Percentiles rank a stretch among this genome's conserved stretches.
Evolutionary conservation across 2,329 filamentous ascomycete species (phyloP).

Genomic region (Beauveria rudraprayagi): DNA sequence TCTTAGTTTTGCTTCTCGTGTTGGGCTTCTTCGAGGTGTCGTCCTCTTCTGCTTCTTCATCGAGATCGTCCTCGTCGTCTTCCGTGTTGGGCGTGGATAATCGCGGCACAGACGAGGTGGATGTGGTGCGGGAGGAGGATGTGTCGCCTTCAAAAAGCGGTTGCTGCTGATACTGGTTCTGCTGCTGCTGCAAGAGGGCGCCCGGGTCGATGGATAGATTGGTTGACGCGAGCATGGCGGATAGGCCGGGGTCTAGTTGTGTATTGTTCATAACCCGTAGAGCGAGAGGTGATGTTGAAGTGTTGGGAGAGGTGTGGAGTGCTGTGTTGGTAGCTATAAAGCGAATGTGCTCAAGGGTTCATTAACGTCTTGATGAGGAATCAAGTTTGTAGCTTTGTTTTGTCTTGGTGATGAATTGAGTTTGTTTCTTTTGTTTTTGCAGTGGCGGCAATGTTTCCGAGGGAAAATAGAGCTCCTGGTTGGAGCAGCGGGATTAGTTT

Average conservation of each 20-base stretch:
- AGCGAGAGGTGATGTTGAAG: background rate
- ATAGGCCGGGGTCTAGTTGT: constrained; percentile 4
- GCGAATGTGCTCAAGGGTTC: background rate
- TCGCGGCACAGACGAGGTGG: background rate
- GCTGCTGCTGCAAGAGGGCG: background rate
- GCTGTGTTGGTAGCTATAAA: background rate
- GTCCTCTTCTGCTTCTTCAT: background rate
- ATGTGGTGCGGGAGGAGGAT: constrained; percentile 7
- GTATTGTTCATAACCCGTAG: constrained; percentile 4
- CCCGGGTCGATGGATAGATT: constrained; percentile 2
- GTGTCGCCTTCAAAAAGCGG: background rate
- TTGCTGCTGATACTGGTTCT: background rate
- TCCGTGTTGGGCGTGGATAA: background rate
- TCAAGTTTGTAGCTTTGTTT: background rate
- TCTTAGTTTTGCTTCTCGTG: background rate
- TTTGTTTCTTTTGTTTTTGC: background rate
- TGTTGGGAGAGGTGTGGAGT: background rate
- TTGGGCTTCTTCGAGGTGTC: background rate
- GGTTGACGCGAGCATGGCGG: constrained; percentile 3
- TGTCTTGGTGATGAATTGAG: background rate
- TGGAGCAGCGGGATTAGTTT: background rate
- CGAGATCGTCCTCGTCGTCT: background rate
- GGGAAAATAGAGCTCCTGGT: background rate
- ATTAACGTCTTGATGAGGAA: background rate
- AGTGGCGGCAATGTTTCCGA: background rate